Evolutionary conservation across 768 basidiomycete species (phyloP).

Genomic region (Trametes elegans): DNA sequence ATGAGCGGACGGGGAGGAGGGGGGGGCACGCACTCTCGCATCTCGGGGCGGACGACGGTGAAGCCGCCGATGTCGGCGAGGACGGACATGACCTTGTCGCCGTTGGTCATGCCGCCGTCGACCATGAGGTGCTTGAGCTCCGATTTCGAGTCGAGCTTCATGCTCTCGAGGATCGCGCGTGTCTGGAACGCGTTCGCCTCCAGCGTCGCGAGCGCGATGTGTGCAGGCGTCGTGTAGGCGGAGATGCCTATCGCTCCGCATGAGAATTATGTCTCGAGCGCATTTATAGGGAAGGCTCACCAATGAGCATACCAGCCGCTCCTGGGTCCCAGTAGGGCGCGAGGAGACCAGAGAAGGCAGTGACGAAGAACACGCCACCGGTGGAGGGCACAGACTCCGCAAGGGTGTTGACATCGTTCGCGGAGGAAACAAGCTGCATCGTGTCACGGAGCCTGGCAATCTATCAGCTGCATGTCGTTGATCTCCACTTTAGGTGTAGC

Average conservation of each 20-base stretch:
- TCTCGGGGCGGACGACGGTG: slow-evolving; percentile 87
- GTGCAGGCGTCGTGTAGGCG: slow-evolving; percentile 85
- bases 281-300: slow-evolving; percentile 29
- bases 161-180: slow-evolving; percentile 90
- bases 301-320: slow-evolving; percentile 84
- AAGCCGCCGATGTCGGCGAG: slow-evolving; percentile 91
- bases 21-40: slow-evolving; percentile 78
- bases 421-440: slow-evolving; percentile 76
- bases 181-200: slow-evolving; percentile 98
- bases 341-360: slow-evolving; percentile 92
- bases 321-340: slow-evolving; percentile 98
- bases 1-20: background rate
- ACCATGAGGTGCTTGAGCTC: slow-evolving; percentile 87
- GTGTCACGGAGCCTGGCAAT: slow-evolving; percentile 78
- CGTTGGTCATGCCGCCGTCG: slow-evolving; percentile 98
- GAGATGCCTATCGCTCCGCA: slow-evolving; percentile 53
- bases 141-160: slow-evolving; percentile 84
- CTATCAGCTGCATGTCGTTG: background rate
- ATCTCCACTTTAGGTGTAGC: slow-evolving; percentile 4
- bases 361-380: slow-evolving; percentile 94
- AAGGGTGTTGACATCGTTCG: slow-evolving; percentile 81
- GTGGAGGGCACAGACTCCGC: slow-evolving; percentile 74
- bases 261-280: background rate
- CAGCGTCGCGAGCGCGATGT: slow-evolving; percentile 92
- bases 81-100: slow-evolving; percentile 83